Conservation (phyloP, 768 basidiomycete species). For the Serendipita sp. region DNA sequence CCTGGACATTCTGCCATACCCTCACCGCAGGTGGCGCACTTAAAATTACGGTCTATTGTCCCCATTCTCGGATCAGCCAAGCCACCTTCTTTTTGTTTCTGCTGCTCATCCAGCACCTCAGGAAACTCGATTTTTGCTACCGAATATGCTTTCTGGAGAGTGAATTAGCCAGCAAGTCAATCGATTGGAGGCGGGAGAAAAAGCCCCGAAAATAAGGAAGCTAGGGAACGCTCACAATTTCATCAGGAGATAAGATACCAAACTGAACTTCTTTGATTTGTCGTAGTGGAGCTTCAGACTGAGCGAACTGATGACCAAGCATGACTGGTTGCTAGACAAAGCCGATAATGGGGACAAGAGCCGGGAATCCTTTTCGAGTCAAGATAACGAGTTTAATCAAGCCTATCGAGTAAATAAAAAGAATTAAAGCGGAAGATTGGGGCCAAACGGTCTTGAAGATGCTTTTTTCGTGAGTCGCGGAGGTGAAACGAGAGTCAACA, state of each 20-base stretch:
- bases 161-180: constrained; percentile 1
- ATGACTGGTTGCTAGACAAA: constrained; percentile 24
- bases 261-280: constrained; percentile 97
- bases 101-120: constrained; percentile 94
- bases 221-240: constrained; percentile 59
- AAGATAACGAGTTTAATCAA: background rate
- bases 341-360: background rate
- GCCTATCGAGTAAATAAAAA: background rate
- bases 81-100: constrained; percentile 81
- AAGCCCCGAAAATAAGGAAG: constrained; percentile 7
- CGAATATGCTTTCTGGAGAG: constrained; percentile 82
- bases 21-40: constrained; percentile 99
- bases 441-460: background rate
- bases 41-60: constrained; percentile 93
- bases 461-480: background rate
- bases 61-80: constrained; percentile 98
- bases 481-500: background rate
- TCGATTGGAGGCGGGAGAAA: background rate
- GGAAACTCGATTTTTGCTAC: constrained; percentile 98
- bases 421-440: background rate
- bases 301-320: constrained; percentile 83
- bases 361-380: background rate
- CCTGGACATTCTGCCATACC: constrained; percentile 99
- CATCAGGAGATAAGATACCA: constrained; percentile 96
- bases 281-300: constrained; percentile 84